Conservation (phyloP, 208 protist genomes). For the Wallacemonas rigidus region DNA sequence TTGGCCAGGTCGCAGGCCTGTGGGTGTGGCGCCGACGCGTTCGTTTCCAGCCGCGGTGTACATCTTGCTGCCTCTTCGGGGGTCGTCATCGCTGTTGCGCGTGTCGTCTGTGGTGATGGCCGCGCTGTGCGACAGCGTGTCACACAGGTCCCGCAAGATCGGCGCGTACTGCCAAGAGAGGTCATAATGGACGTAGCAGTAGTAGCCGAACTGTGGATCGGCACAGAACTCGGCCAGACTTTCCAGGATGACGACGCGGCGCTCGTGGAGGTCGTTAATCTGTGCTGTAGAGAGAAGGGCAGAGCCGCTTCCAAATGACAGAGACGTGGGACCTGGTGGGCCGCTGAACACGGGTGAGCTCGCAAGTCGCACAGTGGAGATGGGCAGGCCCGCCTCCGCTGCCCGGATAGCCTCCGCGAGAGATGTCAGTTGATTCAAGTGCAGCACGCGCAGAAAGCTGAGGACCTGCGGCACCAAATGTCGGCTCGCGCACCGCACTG, state of each 20-base stretch:
- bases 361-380: not conserved
- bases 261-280: slow-evolving; percentile 55
- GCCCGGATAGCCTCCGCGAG: slow-evolving; percentile 49
- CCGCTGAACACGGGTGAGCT: slow-evolving; percentile 18
- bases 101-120: slow-evolving; percentile 9
- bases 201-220: slow-evolving; percentile 60
- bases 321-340: slow-evolving; percentile 6
- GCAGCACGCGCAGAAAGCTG: slow-evolving; percentile 80
- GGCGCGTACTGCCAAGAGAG: slow-evolving; percentile 74
- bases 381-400: not conserved
- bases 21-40: not conserved
- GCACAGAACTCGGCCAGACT: slow-evolving; percentile 86
- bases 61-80: not conserved
- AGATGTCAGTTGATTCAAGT: slow-evolving; percentile 69
- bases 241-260: slow-evolving; percentile 82
- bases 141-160: slow-evolving; percentile 68
- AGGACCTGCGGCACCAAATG: slow-evolving; percentile 79
- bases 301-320: no score
- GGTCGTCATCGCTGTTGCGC: not conserved
- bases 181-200: slow-evolving; percentile 89
- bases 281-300: slow-evolving; percentile 32
- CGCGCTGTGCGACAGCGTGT: slow-evolving; percentile 55
- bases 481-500: slow-evolving; percentile 44
- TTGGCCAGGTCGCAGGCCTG: slow-evolving; percentile 11
- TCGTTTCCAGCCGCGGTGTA: not conserved